phyloP scores from a whole-genome alignment of 1,284 basidiomycete species.

The Boletus semigastroideus region DNA sequence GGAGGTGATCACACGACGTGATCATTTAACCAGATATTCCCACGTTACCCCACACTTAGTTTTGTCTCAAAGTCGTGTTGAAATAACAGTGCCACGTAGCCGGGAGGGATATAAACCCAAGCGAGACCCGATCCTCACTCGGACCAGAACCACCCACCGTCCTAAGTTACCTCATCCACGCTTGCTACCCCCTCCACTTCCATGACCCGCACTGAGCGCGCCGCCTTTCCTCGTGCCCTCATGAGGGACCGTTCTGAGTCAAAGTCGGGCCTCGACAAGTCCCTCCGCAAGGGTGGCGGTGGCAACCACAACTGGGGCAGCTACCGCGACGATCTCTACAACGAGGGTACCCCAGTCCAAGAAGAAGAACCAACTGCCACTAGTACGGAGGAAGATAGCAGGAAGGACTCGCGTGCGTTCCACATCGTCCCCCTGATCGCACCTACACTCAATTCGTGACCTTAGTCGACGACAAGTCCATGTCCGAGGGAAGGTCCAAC shows the following conservation, averaged over 20 bases:
- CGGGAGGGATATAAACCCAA: conserved; percentile 23
- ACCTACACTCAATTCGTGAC: conserved; percentile 7
- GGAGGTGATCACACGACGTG: conserved; percentile 7
- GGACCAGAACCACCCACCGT: background rate
- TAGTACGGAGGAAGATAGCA: conserved; percentile 16
- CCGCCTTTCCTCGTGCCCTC: conserved; percentile 72
- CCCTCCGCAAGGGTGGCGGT: conserved; percentile 75
- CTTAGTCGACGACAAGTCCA: conserved; percentile 9
- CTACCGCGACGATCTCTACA: conserved; percentile 58
- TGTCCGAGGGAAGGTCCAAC: conserved; percentile 36
- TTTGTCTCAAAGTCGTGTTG: conserved; percentile 3
- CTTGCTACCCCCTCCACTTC: conserved; percentile 15
- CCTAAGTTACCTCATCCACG: background rate
- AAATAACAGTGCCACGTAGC: background rate
- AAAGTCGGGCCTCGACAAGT: conserved; percentile 72
- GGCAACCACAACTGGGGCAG: conserved; percentile 86
- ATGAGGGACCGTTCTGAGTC: conserved; percentile 77
- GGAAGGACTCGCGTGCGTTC: conserved; percentile 26
- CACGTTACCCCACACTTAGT: conserved; percentile 32
- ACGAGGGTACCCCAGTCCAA: conserved; percentile 52
- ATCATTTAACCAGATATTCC: conserved; percentile 13
- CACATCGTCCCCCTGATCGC: conserved; percentile 11
- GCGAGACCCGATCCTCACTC: background rate
- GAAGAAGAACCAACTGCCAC: conserved; percentile 52
- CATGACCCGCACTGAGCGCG: conserved; percentile 80